phyloP scores from a whole-genome alignment of 2,329 filamentous ascomycete species.

The Venturia aucupariae region DNA sequence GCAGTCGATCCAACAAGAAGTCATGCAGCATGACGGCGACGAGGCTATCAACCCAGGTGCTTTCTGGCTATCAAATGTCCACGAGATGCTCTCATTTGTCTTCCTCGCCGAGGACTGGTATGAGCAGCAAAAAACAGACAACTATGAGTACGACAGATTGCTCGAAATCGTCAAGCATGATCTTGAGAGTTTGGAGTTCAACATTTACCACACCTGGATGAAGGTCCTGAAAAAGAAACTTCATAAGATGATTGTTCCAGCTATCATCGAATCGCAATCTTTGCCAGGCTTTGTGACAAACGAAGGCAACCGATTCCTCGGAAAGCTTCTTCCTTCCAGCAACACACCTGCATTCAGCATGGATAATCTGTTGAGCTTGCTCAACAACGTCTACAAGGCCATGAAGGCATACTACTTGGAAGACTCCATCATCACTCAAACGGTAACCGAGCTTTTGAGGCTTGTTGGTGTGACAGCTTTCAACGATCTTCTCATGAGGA shows the following conservation, averaged over 20 bases:
- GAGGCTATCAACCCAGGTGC: conserved; percentile 94
- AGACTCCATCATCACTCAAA: conserved; percentile 91
- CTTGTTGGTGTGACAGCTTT: conserved; percentile 96
- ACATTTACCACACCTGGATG: conserved; percentile 99
- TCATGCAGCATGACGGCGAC: conserved; percentile 97
- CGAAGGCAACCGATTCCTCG: conserved; percentile 95
- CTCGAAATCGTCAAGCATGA: conserved; percentile 99
- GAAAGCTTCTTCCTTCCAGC: conserved; percentile 87
- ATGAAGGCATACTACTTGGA: conserved; percentile 99
- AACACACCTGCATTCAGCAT: conserved; percentile 95
- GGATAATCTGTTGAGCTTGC: conserved; percentile 90
- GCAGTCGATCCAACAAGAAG: conserved; percentile 98
- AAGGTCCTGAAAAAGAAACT: conserved; percentile 99
- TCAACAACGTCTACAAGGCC: conserved; percentile 96
- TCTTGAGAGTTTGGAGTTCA: conserved; percentile 95
- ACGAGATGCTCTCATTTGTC: conserved; percentile 99
- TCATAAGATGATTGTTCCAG: conserved; percentile 98
- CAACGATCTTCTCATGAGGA: conserved; percentile 93
- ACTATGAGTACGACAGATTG: conserved; percentile 95
- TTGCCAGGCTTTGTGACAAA: conserved; percentile 97
- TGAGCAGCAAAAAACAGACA: conserved; percentile 97
- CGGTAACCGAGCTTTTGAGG: conserved; percentile 83
- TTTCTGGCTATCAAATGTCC: conserved; percentile 98
- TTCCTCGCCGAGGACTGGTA: conserved; percentile 99
- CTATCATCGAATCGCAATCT: conserved; percentile 97